A percentile compares a stretch with the other conserved stretches of the same genome.
phyloP scores from a whole-genome alignment of 2,329 filamentous ascomycete genomes.

The Ophiocordyceps camponoti-rufipedis region DNA sequence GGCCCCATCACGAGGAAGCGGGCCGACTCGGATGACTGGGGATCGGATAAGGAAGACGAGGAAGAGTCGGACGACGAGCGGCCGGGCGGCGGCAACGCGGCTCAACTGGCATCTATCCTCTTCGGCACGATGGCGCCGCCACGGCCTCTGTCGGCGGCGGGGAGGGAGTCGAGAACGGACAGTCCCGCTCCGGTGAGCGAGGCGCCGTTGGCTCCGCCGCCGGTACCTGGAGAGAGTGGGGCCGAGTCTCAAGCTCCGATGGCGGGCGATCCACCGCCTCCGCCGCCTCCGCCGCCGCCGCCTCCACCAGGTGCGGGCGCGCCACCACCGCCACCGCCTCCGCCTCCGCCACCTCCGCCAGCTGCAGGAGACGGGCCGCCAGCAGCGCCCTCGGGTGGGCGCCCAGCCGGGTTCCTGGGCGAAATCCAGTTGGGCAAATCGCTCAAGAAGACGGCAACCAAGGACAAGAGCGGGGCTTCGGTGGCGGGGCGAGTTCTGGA shows the following conservation, averaged over 20 bases:
- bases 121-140: constrained; percentile 96
- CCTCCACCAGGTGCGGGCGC: too few species aligned
- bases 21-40: constrained; percentile 57
- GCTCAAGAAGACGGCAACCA: constrained; percentile 76
- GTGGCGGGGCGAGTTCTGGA: constrained; percentile 60
- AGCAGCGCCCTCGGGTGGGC: constrained; percentile 26
- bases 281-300: constrained; percentile 10
- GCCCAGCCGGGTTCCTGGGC: constrained; percentile 49
- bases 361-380: constrained; percentile 17
- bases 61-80: constrained; percentile 64
- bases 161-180: constrained; percentile 38
- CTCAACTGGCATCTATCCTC: constrained; percentile 81
- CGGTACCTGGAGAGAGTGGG: constrained; percentile 7
- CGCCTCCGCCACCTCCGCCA: constrained; percentile 15
- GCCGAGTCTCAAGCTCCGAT: not conserved
- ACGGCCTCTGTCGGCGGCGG: constrained; percentile 67
- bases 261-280: constrained; percentile 4
- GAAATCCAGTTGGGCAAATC: constrained; percentile 68
- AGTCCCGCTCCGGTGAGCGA: constrained; percentile 18
- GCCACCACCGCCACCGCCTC: constrained; percentile 13
- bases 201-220: constrained; percentile 13
- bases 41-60: constrained; percentile 46
- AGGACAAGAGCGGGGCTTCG: constrained; percentile 59
- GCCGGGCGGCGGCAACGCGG: constrained; percentile 66
- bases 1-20: constrained; percentile 33